Percentiles rank a stretch among this genome's conserved stretches.
These are phyloP conservation scores for Hypericum perforatum DNA, from an alignment of 345 rosid species.

Conservation along the genomic window DNA sequence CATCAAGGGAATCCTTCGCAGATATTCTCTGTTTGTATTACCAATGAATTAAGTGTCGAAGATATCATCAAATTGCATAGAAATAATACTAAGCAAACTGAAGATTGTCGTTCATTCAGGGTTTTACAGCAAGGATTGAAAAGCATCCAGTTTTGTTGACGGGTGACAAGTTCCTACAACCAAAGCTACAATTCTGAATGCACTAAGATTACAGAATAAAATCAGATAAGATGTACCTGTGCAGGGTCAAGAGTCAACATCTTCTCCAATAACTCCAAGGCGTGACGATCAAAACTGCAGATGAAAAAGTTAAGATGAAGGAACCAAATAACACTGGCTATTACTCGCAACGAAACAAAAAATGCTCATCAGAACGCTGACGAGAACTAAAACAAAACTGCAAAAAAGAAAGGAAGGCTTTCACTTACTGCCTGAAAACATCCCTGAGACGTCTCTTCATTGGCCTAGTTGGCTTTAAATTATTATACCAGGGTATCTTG, in stretches of 20 bases:
- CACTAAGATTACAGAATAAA: not conserved
- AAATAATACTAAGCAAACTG: not conserved
- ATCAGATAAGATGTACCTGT: conserved; percentile 37
- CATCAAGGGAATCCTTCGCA: conserved; percentile 94
- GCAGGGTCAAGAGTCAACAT: conserved; percentile 88
- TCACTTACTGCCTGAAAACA: conserved; percentile 67
- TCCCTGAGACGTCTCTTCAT: conserved; percentile 75
- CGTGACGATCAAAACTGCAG: conserved; percentile 72
- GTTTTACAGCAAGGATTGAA: too few relatives aligned
- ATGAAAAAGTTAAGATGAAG: not conserved
- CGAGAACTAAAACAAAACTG: not conserved
- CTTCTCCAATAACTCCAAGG: conserved; percentile 79
- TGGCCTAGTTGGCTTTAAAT: conserved; percentile 64
- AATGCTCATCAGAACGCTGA: conserved; percentile 1
- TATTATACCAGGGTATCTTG: conserved; percentile 64
- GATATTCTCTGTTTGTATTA: conserved; percentile 56
- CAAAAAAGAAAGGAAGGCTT: not conserved
- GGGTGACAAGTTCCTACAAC: too few relatives aligned
- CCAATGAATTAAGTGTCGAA: not conserved
- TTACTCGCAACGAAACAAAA: not conserved
- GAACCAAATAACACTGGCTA: not conserved
- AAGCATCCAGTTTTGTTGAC: too few relatives aligned
- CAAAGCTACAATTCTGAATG: too few relatives aligned
- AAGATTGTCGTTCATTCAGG: too few relatives aligned
- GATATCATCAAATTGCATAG: not conserved